Evolutionary conservation across 2,329 filamentous ascomycete genomes (phyloP).

Genomic region (Alternaria longipes): DNA sequence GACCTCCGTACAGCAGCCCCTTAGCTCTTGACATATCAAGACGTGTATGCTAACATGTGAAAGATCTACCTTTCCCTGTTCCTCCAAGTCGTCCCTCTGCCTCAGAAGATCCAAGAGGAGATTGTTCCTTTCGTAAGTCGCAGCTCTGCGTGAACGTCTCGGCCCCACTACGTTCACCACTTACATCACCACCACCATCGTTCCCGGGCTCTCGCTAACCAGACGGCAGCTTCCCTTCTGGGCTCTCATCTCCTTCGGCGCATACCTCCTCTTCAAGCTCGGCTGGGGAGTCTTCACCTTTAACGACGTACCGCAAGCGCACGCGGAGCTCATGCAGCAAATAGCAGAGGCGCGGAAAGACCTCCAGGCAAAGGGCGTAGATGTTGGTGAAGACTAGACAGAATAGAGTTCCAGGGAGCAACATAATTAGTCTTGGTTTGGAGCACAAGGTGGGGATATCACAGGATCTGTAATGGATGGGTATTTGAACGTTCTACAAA

Average conservation of each 20-base stretch:
- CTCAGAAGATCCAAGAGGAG: constrained; percentile 78
- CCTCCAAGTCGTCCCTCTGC: constrained; percentile 83
- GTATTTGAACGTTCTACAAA: constrained; percentile 19
- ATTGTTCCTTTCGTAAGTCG: constrained; percentile 85
- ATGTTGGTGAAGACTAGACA: constrained; percentile 69
- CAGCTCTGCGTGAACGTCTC: background rate
- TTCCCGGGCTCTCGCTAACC: constrained; percentile 13
- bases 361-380: constrained; percentile 76
- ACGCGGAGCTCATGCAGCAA: constrained; percentile 87
- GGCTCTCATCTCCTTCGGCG: constrained; percentile 88
- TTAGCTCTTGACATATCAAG: constrained; percentile 10
- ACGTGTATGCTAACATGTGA: constrained; percentile 30
- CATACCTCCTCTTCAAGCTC: constrained; percentile 89
- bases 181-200: background rate
- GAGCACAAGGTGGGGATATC: background rate
- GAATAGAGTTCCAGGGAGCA: constrained; percentile 1
- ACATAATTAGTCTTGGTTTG: constrained; percentile 11
- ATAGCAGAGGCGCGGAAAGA: constrained; percentile 80
- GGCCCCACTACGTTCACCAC: background rate
- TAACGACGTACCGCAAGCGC: constrained; percentile 91
- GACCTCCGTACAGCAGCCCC: constrained; percentile 74
- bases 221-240: constrained; percentile 83
- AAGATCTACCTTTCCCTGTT: constrained; percentile 91
- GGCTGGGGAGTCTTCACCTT: constrained; percentile 95
- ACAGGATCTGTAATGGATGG: constrained; percentile 13